A percentile compares a stretch with the other conserved stretches of the same genome.
These are phyloP conservation scores for Picea sitchensis DNA, from an alignment of 75 land plant species.

Conservation along the genomic window DNA sequence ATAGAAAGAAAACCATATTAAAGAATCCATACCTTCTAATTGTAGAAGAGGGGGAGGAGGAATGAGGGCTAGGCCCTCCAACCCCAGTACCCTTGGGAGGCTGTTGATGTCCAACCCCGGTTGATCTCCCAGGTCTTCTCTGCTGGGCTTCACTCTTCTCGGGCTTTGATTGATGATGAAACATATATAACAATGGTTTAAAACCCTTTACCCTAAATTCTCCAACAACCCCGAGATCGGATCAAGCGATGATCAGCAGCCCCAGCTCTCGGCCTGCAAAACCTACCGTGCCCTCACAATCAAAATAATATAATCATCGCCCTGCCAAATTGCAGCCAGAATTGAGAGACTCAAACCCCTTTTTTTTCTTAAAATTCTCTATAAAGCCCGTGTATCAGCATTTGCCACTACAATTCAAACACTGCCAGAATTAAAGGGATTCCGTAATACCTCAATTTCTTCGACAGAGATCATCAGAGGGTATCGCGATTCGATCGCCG, in stretches of 20 bases:
- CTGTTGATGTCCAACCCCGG: conserved; percentile 24
- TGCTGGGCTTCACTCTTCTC: conserved; percentile 54
- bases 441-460: no score
- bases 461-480: no score
- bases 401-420: no score
- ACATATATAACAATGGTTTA: conserved; percentile 58
- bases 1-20: background rate
- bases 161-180: conserved; percentile 77
- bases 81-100: conserved; percentile 27
- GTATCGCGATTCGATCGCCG: no score
- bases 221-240: conserved; percentile 10
- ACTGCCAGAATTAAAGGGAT: no score
- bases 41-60: background rate
- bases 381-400: no score
- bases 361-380: no score
- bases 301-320: no score
- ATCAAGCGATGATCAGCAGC: conserved; percentile 9
- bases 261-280: background rate
- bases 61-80: conserved; percentile 38
- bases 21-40: background rate
- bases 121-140: conserved; percentile 46
- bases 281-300: background rate
- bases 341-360: no score
- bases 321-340: no score
- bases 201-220: conserved; percentile 14